Evolutionary conservation across 345 rosid genomes (phyloP), one percentile per base, ranked within the genome.

Genomic region (Orychophragmus violaceus): DNA sequence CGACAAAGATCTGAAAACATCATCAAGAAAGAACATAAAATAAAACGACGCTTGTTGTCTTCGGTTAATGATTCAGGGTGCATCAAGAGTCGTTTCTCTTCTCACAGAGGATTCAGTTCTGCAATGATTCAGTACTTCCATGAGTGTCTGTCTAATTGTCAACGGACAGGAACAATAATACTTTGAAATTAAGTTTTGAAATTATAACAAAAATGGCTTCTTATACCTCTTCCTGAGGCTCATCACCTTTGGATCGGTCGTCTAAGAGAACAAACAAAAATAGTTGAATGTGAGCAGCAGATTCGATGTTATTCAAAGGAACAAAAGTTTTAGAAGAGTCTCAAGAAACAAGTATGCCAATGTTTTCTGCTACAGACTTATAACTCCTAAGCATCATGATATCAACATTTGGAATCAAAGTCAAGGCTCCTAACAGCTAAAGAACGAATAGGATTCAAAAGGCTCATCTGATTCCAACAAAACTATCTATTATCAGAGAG

Each of bases 211-310:
- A 17, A 50, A 29, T 21, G n/a, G n/a, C n/a, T 55, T 63, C 27
- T 12, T 4, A 24, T 71, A 71, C 76, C 76, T 72, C 76, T 3
- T 72, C 71, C 59, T 72, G 52, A 35, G 70, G 29, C 60, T 72
- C 76, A 29, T 72, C 76, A 57, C 60, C 76, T 72, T 72, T 64
- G 66, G 59, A 2, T 64, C 50, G 60, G 36, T 72, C 76, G 1
- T 71, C 76, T 71, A 56, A 55, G 25, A 54, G 13, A 6, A 7
- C 1, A 24, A 12, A 9, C 4, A 35, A 21, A 12, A 9, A 70
- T 12, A 23, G 0, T 19, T 52, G 11, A 30, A 22, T 12, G 49
- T 68, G 46, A 56, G 71, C 35, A 21, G n/a, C 45, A n/a, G n/a
- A 68, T 5, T 25, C 29, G 5, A 58, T 19, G 33, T 42, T 30